A percentile compares a stretch with the other conserved stretches of the same genome.
phyloP scores from a whole-genome alignment of 1,284 basidiomycete species.

The Cryptococcus deneoformans region DNA sequence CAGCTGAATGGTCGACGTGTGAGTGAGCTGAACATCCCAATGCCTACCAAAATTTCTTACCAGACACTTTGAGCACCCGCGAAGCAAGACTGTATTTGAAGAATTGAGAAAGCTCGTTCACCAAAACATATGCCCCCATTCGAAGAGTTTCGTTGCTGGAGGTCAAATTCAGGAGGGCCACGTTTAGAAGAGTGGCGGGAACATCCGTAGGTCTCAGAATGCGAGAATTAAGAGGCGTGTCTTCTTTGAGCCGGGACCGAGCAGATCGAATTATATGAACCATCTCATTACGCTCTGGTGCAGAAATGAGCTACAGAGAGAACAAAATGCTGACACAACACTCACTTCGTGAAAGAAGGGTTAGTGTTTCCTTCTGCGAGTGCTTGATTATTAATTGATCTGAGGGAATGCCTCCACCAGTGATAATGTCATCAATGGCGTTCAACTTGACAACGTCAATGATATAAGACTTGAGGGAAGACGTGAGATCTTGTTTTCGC shows the following conservation, averaged over 20 bases:
- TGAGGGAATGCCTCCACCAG: slow-evolving; percentile 68
- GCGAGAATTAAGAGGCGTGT: slow-evolving; percentile 59
- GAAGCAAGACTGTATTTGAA: slow-evolving; percentile 71
- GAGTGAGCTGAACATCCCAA: slow-evolving; percentile 1
- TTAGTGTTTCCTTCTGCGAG: slow-evolving; percentile 43
- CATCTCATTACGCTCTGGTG: slow-evolving; percentile 64
- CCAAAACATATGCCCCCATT: slow-evolving; percentile 69
- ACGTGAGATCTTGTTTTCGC: slow-evolving; percentile 38
- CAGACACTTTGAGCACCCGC: slow-evolving; percentile 59
- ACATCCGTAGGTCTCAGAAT: slow-evolving; percentile 76
- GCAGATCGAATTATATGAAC: slow-evolving; percentile 52
- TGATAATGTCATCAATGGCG: slow-evolving; percentile 81
- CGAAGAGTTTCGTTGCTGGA: slow-evolving; percentile 71
- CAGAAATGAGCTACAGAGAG: slow-evolving; percentile 44
- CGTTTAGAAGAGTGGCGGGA: slow-evolving; percentile 74
- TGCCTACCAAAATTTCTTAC: slow-evolving; percentile 50
- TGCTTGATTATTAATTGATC: slow-evolving; percentile 75
- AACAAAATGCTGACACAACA: slow-evolving; percentile 50
- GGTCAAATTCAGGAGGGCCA: slow-evolving; percentile 73
- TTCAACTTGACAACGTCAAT: slow-evolving; percentile 41
- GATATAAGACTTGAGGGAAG: slow-evolving; percentile 39
- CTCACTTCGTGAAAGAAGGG: slow-evolving; percentile 39
- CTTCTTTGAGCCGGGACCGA: slow-evolving; percentile 37
- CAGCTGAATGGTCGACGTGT: slow-evolving; percentile 44
- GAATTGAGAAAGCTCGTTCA: slow-evolving; percentile 72